Base-by-base conservation (phyloP, 2,329 filamentous ascomycete genomes). In the Rutstroemia sp. region DNA sequence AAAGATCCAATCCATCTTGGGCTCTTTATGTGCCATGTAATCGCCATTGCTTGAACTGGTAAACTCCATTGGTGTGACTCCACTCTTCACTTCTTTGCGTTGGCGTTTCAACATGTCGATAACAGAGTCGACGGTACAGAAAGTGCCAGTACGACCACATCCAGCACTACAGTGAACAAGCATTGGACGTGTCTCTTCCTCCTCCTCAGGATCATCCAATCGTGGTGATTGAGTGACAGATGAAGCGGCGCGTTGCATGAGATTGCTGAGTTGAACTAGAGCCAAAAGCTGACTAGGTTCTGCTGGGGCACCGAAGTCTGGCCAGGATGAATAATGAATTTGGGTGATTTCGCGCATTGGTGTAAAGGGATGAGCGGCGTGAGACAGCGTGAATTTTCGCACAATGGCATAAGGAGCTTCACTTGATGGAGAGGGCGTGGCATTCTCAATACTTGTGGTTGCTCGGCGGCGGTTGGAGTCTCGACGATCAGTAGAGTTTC, bases 91-190 rank as follows among this genome's bases (percentile, higher is more conserved):
- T 30, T 72, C 73, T 58, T 71, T 69, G 19, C 76, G 80, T 71
- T 96, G 91, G n/a, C 89, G 84, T 74, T 96, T 96, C 58, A 99
- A 75, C 88, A 96, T 95, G 71, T 96, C 92, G 56, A 97, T 86
- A 8, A 97, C 94, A 41, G 87, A 92, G 70, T 97, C 94, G 16
- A 97, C 91, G 0, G 94, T 95, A 70, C 94, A 97, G 68, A 97
- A 99, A 0, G 94, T 92, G 3, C 94, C 94, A 0, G 94, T 99
- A 14, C 94, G 87, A 0, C 94, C 94, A 72, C 94, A 99, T 0
- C 94, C 94, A 4, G 94, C 94, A 54, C 90, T 95, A 73, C 94
- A 99, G 70, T 99, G 94, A 0, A 99, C 92, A 21, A 99, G 71
- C 64, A 96, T 83, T 7, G 92, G 92, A 30, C 89, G 79, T 23